phyloP scores from a whole-genome alignment of 306 rosid genomes.

The Vigna reflexopilosa region DNA sequence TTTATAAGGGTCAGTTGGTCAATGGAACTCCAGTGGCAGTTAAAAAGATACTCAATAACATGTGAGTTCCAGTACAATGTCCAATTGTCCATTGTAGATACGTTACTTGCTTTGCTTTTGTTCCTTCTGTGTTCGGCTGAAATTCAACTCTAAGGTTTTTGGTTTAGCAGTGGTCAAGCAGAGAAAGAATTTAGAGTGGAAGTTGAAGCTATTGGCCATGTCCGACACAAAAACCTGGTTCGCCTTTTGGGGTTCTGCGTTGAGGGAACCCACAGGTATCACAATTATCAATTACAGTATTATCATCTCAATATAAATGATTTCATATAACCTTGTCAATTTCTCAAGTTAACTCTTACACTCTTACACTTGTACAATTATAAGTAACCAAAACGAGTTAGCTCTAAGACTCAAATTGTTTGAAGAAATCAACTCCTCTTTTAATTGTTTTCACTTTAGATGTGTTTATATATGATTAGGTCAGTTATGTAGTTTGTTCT shows the following conservation, averaged over 20 bases:
- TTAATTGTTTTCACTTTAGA: not conserved
- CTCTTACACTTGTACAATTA: not conserved
- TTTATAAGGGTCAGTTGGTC: conserved; percentile 76
- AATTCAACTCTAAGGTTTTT: conserved; percentile 34
- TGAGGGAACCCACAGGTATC: conserved; percentile 91
- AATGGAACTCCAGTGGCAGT: conserved; percentile 94
- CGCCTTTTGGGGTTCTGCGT: conserved; percentile 93
- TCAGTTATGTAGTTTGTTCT: not conserved
- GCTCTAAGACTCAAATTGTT: not conserved
- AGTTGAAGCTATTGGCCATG: conserved; percentile 98
- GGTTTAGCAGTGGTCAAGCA: conserved; percentile 79
- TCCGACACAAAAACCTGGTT: conserved; percentile 93
- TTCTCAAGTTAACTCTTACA: not conserved
- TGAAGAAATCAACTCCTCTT: not conserved
- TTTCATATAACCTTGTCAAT: not conserved
- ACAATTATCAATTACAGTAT: conserved; percentile 25
- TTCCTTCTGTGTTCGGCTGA: conserved; percentile 33
- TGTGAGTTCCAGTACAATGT: conserved; percentile 62
- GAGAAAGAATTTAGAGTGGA: conserved; percentile 94
- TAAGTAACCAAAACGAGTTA: not conserved
- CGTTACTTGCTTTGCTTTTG: conserved; percentile 34
- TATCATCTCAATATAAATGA: not conserved
- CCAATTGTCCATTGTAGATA: conserved; percentile 24
- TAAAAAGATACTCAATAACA: conserved; percentile 90
- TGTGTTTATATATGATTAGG: not conserved